These are phyloP conservation scores for Choanephora cucurbitarum DNA, from an alignment of 371 early-diverging fungal genomes.

Conservation along the genomic window DNA sequence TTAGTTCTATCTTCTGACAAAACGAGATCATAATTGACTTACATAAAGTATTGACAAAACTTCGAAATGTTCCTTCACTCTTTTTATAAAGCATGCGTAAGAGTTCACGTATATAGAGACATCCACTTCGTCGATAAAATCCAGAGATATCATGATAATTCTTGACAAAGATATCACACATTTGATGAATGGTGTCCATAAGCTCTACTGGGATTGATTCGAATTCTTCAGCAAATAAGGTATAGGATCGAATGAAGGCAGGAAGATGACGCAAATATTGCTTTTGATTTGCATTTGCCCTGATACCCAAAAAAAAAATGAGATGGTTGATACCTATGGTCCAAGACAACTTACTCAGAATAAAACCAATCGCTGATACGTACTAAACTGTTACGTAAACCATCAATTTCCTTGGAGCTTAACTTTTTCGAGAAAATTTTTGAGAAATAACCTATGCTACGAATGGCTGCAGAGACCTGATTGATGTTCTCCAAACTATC, in stretches of 20 bases:
- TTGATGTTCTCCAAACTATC: slow-evolving; percentile 48
- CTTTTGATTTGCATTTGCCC: slow-evolving; percentile 36
- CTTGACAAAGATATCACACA: slow-evolving; percentile 48
- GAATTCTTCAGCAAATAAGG: slow-evolving; percentile 53
- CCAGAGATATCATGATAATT: slow-evolving; percentile 44
- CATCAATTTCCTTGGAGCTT: slow-evolving; percentile 42
- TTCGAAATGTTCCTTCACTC: slow-evolving; percentile 48
- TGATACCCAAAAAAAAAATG: slow-evolving; percentile 13
- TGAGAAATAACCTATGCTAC: slow-evolving; percentile 74
- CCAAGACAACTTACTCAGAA: slow-evolving; percentile 51
- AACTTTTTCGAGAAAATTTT: slow-evolving; percentile 56
- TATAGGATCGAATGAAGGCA: slow-evolving; percentile 66
- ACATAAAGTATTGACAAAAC: slow-evolving; percentile 51
- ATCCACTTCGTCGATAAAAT: slow-evolving; percentile 42
- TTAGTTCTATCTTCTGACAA: too few relatives aligned
- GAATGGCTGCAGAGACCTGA: slow-evolving; percentile 60
- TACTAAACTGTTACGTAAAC: slow-evolving; percentile 51
- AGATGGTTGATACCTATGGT: too few relatives aligned
- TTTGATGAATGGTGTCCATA: slow-evolving; percentile 48
- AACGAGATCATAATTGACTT: too few relatives aligned
- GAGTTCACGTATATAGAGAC: slow-evolving; percentile 49
- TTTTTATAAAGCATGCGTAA: slow-evolving; percentile 55
- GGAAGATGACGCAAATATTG: slow-evolving; percentile 55
- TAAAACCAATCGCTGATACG: slow-evolving; percentile 59
- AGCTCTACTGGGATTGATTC: slow-evolving; percentile 50